Evolutionary conservation across 805 yeast species (phyloP), one percentile per base, ranked within the genome.

Genomic region (Candida methanosorbosa): DNA sequence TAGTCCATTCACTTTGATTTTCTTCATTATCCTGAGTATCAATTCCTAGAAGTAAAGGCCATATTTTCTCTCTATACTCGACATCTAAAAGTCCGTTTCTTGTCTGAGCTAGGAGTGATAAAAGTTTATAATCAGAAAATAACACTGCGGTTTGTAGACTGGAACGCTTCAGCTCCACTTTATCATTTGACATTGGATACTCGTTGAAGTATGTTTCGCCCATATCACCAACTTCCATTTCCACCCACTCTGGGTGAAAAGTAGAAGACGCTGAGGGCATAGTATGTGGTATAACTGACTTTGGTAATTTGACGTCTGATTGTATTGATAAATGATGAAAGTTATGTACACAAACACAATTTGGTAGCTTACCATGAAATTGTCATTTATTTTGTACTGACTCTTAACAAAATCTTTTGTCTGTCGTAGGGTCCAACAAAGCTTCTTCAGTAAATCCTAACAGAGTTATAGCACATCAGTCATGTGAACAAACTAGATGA

Each of bases 31-130:
- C n/a, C 23, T 30, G 19, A 27, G 34, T 43, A 39, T 38, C 49
- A n/a, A 64, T 33, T 0, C 63, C 63, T 33, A 75, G 44, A 13
- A 76, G 46, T 4, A 63, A 20, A 0, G 80, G 78, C 84, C 84
- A 78, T 1, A 64, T 55, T 28, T 59, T 48, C 2, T 53, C 25
- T 30, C 83, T 54, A 27, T 67, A 41, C 5, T 60, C 59, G 33
- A 57, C 56, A 41, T 48, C 56, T 6, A 76, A 47, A 14, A 74
- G 49, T 1, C 81, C 81, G 26, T 65, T 69, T 31, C 69, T 56
- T 0, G 73, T 60, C 19, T 64, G 49, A 38, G 70, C 61, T 28
- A 63, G 57, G 27, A 56, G 57, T 37, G 42, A 56, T 37, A 49
- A 45, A 37, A 47, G 45, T 29, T 44, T 43, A 5, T 38, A 39